These are phyloP conservation scores for Venturia aucupariae DNA, from an alignment of 2,329 filamentous ascomycete species.

Conservation along the genomic window DNA sequence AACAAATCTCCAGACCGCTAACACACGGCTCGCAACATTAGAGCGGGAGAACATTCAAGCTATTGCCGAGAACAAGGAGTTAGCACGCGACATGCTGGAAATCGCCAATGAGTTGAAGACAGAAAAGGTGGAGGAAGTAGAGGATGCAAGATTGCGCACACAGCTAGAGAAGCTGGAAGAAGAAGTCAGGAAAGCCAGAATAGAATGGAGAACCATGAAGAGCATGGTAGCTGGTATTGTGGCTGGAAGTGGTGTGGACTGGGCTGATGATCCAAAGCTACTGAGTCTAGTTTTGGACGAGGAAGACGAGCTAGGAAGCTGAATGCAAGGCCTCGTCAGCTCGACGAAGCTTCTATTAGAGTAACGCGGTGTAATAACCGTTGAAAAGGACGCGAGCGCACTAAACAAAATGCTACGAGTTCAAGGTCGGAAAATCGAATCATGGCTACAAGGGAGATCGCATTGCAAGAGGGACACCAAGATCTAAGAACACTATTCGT, in stretches of 20 bases:
- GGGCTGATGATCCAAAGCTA: conserved; percentile 61
- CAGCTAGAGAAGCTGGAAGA: conserved; percentile 51
- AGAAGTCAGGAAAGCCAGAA: conserved; percentile 52
- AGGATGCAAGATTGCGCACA: conserved; percentile 43
- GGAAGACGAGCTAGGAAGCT: conserved; percentile 34
- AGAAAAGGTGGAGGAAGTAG: conserved; percentile 45
- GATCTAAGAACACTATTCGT: neutral
- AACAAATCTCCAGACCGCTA: neutral
- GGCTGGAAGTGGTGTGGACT: conserved; percentile 73
- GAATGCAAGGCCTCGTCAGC: neutral
- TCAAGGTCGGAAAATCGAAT: no score
- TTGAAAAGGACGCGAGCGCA: neutral
- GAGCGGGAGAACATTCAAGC: conserved; percentile 32
- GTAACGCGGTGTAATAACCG: neutral
- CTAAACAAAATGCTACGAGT: neutral
- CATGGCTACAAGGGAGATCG: no score
- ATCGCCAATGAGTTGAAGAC: conserved; percentile 49
- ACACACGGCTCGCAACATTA: neutral
- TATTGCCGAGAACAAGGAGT: conserved; percentile 48
- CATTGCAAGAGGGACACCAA: neutral
- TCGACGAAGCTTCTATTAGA: neutral
- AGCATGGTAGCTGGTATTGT: conserved; percentile 69
- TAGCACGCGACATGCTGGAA: conserved; percentile 42
- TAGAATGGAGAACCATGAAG: conserved; percentile 66
- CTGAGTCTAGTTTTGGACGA: conserved; percentile 65